phyloP scores from a whole-genome alignment of 306 rosid species.

The Cicer cuneatum region DNA sequence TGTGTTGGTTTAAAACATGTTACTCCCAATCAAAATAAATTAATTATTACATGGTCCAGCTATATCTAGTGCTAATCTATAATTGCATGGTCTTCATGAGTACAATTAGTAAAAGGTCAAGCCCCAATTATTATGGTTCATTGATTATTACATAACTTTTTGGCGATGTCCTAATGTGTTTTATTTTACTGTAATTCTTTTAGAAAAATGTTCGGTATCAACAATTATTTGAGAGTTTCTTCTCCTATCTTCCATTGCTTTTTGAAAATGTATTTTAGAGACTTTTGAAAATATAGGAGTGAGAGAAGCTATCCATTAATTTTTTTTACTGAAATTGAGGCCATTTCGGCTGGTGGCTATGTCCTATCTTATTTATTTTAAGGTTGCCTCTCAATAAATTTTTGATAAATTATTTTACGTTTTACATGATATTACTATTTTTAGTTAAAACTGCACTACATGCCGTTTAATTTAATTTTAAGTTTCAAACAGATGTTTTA shows the following conservation, averaged over 20 bases:
- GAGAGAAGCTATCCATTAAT: too few species aligned
- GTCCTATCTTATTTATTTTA: background rate
- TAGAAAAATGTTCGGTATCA: background rate
- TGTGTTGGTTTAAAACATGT: slow-evolving; percentile 14
- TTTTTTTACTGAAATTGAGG: background rate
- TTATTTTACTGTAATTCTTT: slow-evolving; percentile 14
- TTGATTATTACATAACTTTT: slow-evolving; percentile 20
- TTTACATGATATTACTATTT: background rate
- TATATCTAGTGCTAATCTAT: slow-evolving; percentile 11
- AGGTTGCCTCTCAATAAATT: background rate
- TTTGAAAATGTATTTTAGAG: too few species aligned
- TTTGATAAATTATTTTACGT: background rate
- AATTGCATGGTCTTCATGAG: slow-evolving; percentile 16
- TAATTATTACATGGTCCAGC: background rate
- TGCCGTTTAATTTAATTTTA: too few species aligned
- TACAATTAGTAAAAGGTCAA: slow-evolving; percentile 24
- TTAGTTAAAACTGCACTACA: background rate
- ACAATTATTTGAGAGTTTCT: background rate
- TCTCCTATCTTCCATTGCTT: too few species aligned
- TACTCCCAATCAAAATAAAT: slow-evolving; percentile 30
- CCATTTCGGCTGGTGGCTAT: background rate
- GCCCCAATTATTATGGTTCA: slow-evolving; percentile 25
- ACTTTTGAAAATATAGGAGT: too few species aligned
- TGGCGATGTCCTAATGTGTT: slow-evolving; percentile 21
- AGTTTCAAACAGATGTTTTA: too few species aligned